Percentiles rank a stretch among this genome's conserved stretches.
Conservation (phyloP, 257 asterid species). For the Eustoma russellianum region DNA sequence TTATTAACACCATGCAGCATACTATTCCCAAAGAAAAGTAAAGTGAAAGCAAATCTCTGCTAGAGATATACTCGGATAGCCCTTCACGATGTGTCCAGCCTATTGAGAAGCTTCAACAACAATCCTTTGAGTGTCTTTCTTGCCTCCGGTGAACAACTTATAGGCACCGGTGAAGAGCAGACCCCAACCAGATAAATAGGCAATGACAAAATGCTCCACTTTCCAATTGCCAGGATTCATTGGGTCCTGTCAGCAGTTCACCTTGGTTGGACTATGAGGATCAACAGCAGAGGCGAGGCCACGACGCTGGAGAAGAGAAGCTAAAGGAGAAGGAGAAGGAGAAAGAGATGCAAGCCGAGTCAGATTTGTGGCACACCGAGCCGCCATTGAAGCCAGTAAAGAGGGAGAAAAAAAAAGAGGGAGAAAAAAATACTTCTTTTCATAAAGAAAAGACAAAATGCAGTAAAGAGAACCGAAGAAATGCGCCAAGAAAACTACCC, state of each 20-base stretch:
- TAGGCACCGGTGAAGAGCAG: constrained; percentile 46
- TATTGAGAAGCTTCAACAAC: constrained; percentile 41
- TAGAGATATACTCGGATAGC: constrained; percentile 15
- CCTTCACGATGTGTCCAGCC: constrained; percentile 16
- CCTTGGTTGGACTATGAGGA: constrained; percentile 63
- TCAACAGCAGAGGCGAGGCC: constrained; percentile 74
- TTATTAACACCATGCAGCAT: no score
- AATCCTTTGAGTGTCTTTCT: constrained; percentile 52
- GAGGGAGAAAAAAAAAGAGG: no score
- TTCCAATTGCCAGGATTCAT: constrained; percentile 75
- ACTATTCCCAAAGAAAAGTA: no score
- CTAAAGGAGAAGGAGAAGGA: no score
- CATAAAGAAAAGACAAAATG: no score
- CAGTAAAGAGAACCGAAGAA: no score
- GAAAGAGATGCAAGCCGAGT: constrained; percentile 33
- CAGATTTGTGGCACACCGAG: constrained; percentile 53
- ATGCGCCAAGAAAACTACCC: no score
- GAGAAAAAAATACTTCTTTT: no score
- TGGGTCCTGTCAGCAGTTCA: constrained; percentile 66
- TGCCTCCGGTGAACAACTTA: constrained; percentile 58
- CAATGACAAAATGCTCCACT: constrained; percentile 83
- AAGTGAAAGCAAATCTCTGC: constrained; percentile 33
- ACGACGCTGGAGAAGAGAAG: constrained; percentile 44
- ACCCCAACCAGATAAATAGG: constrained; percentile 72
- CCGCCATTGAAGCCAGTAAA: constrained; percentile 42